Evolutionary conservation across 352 stramenopile genomes (phyloP).

Genomic region (Phytophthora meadii): DNA sequence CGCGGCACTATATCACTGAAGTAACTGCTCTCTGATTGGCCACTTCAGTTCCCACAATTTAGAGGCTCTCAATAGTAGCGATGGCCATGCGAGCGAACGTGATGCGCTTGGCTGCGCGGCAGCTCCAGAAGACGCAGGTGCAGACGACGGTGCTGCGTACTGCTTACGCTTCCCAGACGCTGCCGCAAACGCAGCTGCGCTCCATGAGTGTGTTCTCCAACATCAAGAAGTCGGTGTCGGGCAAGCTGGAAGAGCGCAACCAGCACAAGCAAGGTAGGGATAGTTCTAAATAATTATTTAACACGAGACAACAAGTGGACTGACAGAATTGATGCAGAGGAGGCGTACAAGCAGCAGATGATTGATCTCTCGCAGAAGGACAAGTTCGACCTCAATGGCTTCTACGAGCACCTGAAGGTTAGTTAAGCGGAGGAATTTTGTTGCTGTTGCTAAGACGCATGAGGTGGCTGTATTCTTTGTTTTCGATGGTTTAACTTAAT

Average conservation of each 20-base stretch:
- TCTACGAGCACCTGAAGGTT: constrained; percentile 78
- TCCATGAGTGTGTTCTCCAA: constrained; percentile 78
- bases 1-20: too few relatives aligned
- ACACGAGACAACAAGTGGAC: too few relatives aligned
- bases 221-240: constrained; percentile 73
- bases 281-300: too few relatives aligned
- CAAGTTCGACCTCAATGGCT: constrained; percentile 78
- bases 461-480: neutral
- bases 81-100: constrained; percentile 51
- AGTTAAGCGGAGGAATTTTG: neutral
- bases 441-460: neutral
- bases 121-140: constrained; percentile 30
- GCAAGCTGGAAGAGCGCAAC: constrained; percentile 86
- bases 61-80: constrained; percentile 32
- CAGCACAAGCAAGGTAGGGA: constrained; percentile 73
- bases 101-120: constrained; percentile 41
- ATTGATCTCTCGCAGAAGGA: constrained; percentile 68
- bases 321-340: constrained; percentile 39
- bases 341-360: constrained; percentile 83
- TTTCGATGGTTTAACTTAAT: constrained; percentile 3
- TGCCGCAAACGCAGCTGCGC: constrained; percentile 48
- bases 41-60: too few relatives aligned
- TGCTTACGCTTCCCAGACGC: constrained; percentile 1
- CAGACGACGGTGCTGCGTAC: constrained; percentile 6
- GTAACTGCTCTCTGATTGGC: too few relatives aligned